Conservation (phyloP, 2,329 filamentous ascomycete species). For the Neofusicoccum cordaticola region DNA sequence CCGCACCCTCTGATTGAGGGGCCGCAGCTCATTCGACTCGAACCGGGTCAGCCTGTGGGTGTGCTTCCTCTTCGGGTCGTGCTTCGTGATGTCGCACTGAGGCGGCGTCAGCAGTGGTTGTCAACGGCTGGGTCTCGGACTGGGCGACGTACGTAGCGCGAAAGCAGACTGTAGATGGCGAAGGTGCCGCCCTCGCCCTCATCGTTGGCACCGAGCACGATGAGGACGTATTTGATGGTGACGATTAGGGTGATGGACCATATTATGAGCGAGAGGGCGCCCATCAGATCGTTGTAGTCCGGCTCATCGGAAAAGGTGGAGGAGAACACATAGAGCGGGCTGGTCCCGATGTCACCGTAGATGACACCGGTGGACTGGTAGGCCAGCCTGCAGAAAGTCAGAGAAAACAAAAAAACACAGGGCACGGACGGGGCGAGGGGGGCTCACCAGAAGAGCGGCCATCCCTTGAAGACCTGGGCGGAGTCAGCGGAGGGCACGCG, state of each 20-base stretch:
- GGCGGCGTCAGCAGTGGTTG: background rate
- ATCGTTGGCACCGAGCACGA: constrained; percentile 65
- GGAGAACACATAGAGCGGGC: constrained; percentile 68
- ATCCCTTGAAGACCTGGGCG: constrained; percentile 18
- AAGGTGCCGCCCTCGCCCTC: constrained; percentile 71
- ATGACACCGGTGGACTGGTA: constrained; percentile 67
- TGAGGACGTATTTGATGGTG: constrained; percentile 65
- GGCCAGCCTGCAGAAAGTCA: constrained; percentile 45
- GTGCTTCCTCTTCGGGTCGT: constrained; percentile 53
- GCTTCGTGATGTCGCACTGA: constrained; percentile 58
- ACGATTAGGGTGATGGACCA: constrained; percentile 70
- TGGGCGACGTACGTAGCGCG: constrained; percentile 47
- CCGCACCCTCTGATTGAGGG: constrained; percentile 53
- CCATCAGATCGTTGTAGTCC: constrained; percentile 58
- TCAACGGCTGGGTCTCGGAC: background rate
- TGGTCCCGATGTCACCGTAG: constrained; percentile 67
- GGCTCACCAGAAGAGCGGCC: constrained; percentile 18
- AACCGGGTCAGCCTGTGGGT: constrained; percentile 60
- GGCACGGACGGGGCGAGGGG: constrained; percentile 19
- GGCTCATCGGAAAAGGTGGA: constrained; percentile 62
- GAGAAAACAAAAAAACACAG: background rate
- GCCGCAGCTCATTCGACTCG: constrained; percentile 54
- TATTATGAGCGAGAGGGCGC: constrained; percentile 65
- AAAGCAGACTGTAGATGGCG: constrained; percentile 63
- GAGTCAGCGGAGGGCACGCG: background rate